Conservation (phyloP, 2,329 filamentous ascomycete species). For the Davidsoniella eucalypti region DNA sequence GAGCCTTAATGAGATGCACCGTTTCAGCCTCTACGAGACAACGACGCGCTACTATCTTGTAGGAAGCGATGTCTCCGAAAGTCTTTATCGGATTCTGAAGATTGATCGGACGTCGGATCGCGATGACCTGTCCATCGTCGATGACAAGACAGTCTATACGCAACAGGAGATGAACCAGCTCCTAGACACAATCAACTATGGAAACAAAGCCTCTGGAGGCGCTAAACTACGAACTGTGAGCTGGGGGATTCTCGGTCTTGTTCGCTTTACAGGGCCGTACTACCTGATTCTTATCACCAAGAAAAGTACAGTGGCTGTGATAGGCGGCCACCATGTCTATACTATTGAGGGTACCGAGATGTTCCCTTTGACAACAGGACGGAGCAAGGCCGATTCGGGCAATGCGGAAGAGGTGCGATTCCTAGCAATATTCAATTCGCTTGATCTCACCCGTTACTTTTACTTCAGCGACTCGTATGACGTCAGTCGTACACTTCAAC, state of each 20-base stretch:
- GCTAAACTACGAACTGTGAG: slow-evolving; percentile 78
- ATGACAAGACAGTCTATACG: slow-evolving; percentile 90
- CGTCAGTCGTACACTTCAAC: slow-evolving; percentile 77
- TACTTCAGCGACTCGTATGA: slow-evolving; percentile 99
- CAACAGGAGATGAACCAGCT: slow-evolving; percentile 85
- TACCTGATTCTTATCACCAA: slow-evolving; percentile 98
- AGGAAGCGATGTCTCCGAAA: slow-evolving; percentile 78
- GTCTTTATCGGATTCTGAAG: slow-evolving; percentile 78
- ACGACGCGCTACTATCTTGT: slow-evolving; percentile 87
- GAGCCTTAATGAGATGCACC: slow-evolving; percentile 44
- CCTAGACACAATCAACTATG: slow-evolving; percentile 87
- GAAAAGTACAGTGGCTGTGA: slow-evolving; percentile 85
- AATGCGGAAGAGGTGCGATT: slow-evolving; percentile 85
- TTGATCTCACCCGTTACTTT: slow-evolving; percentile 81
- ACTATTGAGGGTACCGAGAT: slow-evolving; percentile 89
- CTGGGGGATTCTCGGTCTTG: slow-evolving; percentile 90
- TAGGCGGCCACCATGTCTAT: slow-evolving; percentile 91
- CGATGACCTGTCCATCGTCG: slow-evolving; percentile 62
- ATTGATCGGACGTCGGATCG: slow-evolving; percentile 77
- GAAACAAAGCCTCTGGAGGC: slow-evolving; percentile 79
- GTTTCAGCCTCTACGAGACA: slow-evolving; percentile 95
- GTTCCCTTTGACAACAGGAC: slow-evolving; percentile 65
- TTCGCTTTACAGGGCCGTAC: slow-evolving; percentile 85
- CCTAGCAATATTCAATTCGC: slow-evolving; percentile 71
- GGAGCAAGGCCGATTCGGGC: slow-evolving; percentile 56